A percentile compares a stretch with the other conserved stretches of the same genome.
phyloP scores from a whole-genome alignment of 257 asterid genomes.

The Solanum clarkiae region DNA sequence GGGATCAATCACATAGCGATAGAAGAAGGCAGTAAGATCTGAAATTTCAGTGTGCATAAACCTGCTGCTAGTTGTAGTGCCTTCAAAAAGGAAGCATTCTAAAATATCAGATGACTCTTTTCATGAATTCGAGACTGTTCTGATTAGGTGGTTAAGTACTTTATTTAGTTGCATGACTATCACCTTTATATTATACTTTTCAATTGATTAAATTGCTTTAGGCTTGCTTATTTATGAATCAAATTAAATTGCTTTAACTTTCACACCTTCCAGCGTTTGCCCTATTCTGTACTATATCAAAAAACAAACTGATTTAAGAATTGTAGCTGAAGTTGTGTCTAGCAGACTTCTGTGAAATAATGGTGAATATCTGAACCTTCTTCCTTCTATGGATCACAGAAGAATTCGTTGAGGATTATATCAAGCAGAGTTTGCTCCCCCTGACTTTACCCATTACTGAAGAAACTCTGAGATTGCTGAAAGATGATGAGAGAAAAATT shows the following conservation, averaged over 20 bases:
- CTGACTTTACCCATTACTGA: slow-evolving; percentile 54
- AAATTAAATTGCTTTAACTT: neutral
- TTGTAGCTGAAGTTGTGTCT: neutral
- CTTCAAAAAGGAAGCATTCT: neutral
- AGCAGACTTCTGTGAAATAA: neutral
- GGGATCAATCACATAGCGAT: neutral
- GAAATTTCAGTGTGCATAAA: neutral
- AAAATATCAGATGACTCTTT: neutral
- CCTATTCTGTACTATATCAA: neutral
- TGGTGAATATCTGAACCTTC: slow-evolving; percentile 1
- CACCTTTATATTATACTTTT: neutral
- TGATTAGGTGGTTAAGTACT: neutral
- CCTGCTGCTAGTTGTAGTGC: neutral
- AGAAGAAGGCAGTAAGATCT: neutral
- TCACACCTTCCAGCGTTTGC: neutral
- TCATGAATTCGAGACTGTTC: neutral
- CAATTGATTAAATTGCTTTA: neutral
- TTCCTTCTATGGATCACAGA: slow-evolving; percentile 40
- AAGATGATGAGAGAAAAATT: slow-evolving; percentile 64
- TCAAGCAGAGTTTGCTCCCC: slow-evolving; percentile 73
- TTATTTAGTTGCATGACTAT: neutral
- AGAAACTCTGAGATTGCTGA: slow-evolving; percentile 47
- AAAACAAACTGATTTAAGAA: neutral
- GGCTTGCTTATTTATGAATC: neutral
- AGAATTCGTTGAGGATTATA: slow-evolving; percentile 61